Evolutionary conservation across 768 basidiomycete species (phyloP).

Genomic region (Termitomyces eurrhizus): DNA sequence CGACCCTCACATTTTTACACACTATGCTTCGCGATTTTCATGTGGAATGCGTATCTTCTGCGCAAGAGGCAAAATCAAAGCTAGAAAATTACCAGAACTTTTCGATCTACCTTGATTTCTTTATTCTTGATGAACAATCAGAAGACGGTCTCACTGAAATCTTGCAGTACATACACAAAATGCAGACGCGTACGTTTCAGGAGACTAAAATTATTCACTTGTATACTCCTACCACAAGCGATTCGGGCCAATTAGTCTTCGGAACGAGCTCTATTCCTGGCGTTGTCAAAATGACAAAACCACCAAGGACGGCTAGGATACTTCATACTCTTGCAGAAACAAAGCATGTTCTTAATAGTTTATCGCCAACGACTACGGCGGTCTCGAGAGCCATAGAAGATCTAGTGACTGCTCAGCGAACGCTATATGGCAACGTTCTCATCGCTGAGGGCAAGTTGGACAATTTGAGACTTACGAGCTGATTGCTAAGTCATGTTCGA

Average conservation of each 20-base stretch:
- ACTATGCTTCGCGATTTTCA: constrained; percentile 56
- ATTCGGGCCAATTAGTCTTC: constrained; percentile 48
- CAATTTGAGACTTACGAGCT: not conserved
- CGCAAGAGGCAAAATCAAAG: constrained; percentile 42
- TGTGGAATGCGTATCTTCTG: constrained; percentile 38
- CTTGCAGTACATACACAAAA: constrained; percentile 42
- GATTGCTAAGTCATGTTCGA: not conserved
- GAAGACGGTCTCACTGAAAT: constrained; percentile 56
- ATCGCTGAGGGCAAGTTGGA: constrained; percentile 59
- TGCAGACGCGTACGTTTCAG: constrained; percentile 31
- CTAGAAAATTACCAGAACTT: constrained; percentile 29
- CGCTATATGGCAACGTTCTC: constrained; percentile 62
- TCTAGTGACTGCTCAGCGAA: constrained; percentile 43
- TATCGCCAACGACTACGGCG: constrained; percentile 33
- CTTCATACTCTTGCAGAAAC: constrained; percentile 58
- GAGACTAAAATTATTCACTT: constrained; percentile 68
- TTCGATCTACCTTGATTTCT: constrained; percentile 49
- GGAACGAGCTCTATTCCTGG: constrained; percentile 47
- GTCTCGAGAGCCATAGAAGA: constrained; percentile 43
- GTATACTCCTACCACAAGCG: constrained; percentile 66
- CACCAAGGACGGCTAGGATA: constrained; percentile 56
- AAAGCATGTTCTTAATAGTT: constrained; percentile 49
- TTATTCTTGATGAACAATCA: constrained; percentile 65
- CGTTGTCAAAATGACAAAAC: constrained; percentile 68
- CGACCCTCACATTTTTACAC: constrained; percentile 51